Base-by-base conservation (phyloP, 805 yeast genomes). In the Ogataea angusta region DNA sequence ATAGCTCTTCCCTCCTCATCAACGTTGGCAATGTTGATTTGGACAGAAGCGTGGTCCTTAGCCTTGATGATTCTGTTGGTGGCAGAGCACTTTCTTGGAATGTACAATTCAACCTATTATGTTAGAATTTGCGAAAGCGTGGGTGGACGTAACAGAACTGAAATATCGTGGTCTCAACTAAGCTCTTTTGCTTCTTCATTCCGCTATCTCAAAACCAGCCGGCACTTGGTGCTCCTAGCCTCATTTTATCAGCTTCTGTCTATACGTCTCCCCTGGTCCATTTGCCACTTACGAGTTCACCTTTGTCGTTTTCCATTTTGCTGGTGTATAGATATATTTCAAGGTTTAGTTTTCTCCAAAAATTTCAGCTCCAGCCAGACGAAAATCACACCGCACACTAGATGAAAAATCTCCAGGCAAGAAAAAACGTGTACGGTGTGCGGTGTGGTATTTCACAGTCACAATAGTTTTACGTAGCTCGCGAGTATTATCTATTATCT, bases 11-110 rank as follows among this genome's bases (percentile, higher is more conserved):
- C 99, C 67, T 85, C 83, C 69, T 80, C 96, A 68, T 93, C 97
- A 67, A 93, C 96, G 76, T 91, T 88, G 67, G 96, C 98, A 64
- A 93, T 81, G 91, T 86, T 91, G 78, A 93, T 85, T 79, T 93
- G 99, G 64, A 93, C 97, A 56, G 98, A 86, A 62, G 97, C 93
- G 76, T 93, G 99, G 78, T 93, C 99, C 82, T 93, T 90, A 68
- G 99, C 90, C 82, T 88, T 89, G 84, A 93, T 90, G 79, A 93
- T 89, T 82, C 97, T 89, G 96, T 89, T 90, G 77, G 99, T 89
- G 70, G 99, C 99, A 77, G 99, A 93, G 83, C 99, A 93, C 82
- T 93, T 93, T 85, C 99, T 88, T 81, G 99, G 99, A 76, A 91
- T 95, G 95, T 93, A 93, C 77, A 93, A 89, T 84, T 93, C 99